A percentile compares a stretch with the other conserved stretches of the same genome.
Conservation (phyloP, 2,329 filamentous ascomycete species). For the Pseudogymnoascus sp. region DNA sequence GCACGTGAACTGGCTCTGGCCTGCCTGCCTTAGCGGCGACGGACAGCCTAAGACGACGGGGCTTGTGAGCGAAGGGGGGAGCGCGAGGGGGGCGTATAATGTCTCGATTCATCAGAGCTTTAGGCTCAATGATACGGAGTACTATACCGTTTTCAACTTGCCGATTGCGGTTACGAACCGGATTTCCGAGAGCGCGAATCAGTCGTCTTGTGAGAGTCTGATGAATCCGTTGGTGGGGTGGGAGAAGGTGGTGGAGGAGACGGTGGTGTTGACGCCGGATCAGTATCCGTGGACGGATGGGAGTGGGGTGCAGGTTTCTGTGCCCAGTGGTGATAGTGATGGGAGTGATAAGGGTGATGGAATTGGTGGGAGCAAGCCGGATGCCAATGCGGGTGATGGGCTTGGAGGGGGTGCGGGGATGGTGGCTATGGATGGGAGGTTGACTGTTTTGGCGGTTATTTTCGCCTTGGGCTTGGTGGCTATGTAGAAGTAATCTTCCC, state of each 20-base stretch:
- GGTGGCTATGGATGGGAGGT: neutral
- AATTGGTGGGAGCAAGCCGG: neutral
- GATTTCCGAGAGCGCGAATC: constrained; percentile 32
- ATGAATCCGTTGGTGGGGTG: neutral
- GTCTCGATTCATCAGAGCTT: constrained; percentile 66
- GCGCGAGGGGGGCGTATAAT: constrained; percentile 26
- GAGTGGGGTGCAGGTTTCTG: constrained; percentile 5
- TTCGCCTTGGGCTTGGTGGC: constrained; percentile 2
- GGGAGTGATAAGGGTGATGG: neutral
- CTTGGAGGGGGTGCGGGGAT: neutral
- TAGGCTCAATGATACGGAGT: constrained; percentile 51
- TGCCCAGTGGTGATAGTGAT: neutral
- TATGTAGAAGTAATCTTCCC: neutral
- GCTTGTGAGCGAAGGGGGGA: constrained; percentile 5
- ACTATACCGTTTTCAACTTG: constrained; percentile 63
- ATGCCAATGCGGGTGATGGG: neutral
- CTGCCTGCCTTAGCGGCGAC: constrained; percentile 56
- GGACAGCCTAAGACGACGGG: constrained; percentile 35
- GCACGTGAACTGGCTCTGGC: constrained; percentile 65
- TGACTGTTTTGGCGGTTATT: neutral
- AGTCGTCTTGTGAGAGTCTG: neutral
- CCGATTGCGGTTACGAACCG: constrained; percentile 60
- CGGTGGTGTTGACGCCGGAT: neutral
- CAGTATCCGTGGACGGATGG: constrained; percentile 7
- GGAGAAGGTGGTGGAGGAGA: neutral